Evolutionary conservation across 495 filamentous ascomycete species (phyloP).

Genomic region (Clohesyomyces aquaticus): DNA sequence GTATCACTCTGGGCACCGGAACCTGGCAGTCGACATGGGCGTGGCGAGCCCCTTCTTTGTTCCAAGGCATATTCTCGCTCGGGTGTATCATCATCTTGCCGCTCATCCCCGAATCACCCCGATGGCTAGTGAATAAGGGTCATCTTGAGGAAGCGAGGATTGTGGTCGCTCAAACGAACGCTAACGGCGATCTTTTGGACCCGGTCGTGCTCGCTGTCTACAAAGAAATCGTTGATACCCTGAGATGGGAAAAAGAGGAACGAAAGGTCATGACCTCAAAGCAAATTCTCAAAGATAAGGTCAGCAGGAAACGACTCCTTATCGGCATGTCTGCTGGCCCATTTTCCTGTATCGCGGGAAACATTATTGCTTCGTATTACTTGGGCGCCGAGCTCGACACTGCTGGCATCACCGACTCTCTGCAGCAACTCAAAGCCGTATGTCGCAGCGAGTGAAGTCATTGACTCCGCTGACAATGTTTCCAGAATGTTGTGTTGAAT

Average conservation of each 20-base stretch:
- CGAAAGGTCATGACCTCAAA: conserved; percentile 48
- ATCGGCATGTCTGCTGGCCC: conserved; percentile 50
- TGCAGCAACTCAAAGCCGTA: conserved; percentile 54
- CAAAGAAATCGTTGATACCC: conserved; percentile 44
- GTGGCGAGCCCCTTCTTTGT: conserved; percentile 60
- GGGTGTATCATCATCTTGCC: conserved; percentile 57
- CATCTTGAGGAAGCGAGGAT: conserved; percentile 42
- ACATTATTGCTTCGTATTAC: conserved; percentile 49
- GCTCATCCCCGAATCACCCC: conserved; percentile 61
- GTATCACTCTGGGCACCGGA: conserved; percentile 57
- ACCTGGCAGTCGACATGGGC: conserved; percentile 55
- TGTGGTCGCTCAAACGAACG: conserved; percentile 54
- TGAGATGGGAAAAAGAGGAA: conserved; percentile 54
- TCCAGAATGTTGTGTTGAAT: conserved; percentile 52
- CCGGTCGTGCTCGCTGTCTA: conserved; percentile 45
- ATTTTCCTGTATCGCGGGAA: conserved; percentile 55
- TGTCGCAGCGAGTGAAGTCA: no score
- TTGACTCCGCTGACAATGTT: no score
- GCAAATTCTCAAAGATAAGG: conserved; percentile 47
- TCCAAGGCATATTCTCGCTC: conserved; percentile 59
- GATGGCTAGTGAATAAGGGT: conserved; percentile 54
- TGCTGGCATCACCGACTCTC: conserved; percentile 52
- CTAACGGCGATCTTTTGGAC: conserved; percentile 44
- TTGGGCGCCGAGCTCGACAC: conserved; percentile 52
- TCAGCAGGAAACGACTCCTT: conserved; percentile 51